Percentiles rank a stretch among this genome's conserved stretches.
These are phyloP conservation scores for Juncus inflexus DNA, from an alignment of 176 grass and related monocot species.

Conservation along the genomic window DNA sequence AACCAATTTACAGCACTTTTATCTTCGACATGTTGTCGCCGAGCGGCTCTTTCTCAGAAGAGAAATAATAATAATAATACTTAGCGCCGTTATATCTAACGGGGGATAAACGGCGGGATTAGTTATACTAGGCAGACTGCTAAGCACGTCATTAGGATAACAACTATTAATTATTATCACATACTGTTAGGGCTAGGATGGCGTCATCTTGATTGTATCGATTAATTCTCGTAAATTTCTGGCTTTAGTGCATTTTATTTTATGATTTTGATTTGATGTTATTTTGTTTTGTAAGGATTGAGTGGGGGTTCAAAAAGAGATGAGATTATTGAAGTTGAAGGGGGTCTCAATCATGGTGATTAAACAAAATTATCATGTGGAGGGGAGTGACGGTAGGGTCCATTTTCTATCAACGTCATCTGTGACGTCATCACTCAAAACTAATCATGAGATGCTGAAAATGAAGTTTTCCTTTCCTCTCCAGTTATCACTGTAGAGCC, in stretches of 20 bases:
- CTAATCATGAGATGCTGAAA: no score
- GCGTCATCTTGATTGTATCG: no score
- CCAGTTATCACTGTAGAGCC: background rate
- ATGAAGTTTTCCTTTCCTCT: background rate
- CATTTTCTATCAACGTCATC: constrained; percentile 30
- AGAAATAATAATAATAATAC: background rate
- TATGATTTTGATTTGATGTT: background rate
- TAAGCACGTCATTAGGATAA: no score
- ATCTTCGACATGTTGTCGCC: background rate
- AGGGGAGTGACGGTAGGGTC: constrained; percentile 33
- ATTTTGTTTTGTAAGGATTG: background rate
- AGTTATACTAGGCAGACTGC: no score
- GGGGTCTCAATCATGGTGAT: constrained; percentile 25
- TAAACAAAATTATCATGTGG: constrained; percentile 37
- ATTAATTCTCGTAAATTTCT: no score
- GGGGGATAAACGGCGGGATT: no score
- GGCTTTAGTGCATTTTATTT: no score
- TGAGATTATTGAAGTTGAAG: background rate
- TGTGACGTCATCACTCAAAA: constrained; percentile 38
- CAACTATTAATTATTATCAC: no score
- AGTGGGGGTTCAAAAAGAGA: constrained; percentile 14
- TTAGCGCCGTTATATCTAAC: background rate
- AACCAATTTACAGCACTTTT: constrained; percentile 21
- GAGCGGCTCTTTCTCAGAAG: background rate
- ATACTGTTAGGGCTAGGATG: no score